These are phyloP conservation scores for Fusarium albidum DNA, from an alignment of 2,329 filamentous ascomycete species.

Conservation along the genomic window DNA sequence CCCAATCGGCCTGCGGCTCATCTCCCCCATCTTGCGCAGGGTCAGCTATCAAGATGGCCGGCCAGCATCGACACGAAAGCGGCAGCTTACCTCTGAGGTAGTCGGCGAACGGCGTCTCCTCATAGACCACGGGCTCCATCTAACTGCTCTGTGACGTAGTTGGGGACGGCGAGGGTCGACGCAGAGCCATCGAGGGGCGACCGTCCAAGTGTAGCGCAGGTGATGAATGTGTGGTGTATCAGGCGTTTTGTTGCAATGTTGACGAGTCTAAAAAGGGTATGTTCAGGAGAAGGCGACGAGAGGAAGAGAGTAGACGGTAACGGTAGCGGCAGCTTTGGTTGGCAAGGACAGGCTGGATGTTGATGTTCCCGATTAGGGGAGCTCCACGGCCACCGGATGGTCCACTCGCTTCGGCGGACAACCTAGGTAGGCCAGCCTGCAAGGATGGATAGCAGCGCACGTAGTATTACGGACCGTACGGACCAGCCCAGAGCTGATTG, in stretches of 20 bases:
- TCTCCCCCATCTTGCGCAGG: slow-evolving; percentile 55
- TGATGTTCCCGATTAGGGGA: slow-evolving; percentile 38
- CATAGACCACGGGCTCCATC: slow-evolving; percentile 87
- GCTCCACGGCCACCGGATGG: slow-evolving; percentile 38
- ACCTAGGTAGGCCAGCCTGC: slow-evolving; percentile 18
- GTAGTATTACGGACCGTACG: background rate
- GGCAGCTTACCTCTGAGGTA: slow-evolving; percentile 79
- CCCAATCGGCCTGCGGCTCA: slow-evolving; percentile 56
- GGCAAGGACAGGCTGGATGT: slow-evolving; percentile 37
- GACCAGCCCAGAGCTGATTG: background rate
- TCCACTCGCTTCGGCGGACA: slow-evolving; percentile 28
- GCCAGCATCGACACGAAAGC: background rate
- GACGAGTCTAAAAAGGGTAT: slow-evolving; percentile 17
- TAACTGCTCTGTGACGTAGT: slow-evolving; percentile 42
- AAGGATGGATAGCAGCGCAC: slow-evolving; percentile 22
- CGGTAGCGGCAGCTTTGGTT: background rate
- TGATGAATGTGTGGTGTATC: slow-evolving; percentile 6
- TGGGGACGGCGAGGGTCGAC: slow-evolving; percentile 37
- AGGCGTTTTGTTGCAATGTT: slow-evolving; percentile 23
- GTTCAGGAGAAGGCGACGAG: slow-evolving; percentile 34
- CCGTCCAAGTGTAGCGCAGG: slow-evolving; percentile 17
- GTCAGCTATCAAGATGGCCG: slow-evolving; percentile 12
- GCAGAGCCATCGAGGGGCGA: slow-evolving; percentile 43
- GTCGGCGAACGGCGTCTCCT: slow-evolving; percentile 86
- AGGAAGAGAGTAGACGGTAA: slow-evolving; percentile 26